Percentiles rank a stretch among this genome's conserved stretches.
Conservation (phyloP, 2,329 filamentous ascomycete species). For the Elsinoe fawcettii region DNA sequence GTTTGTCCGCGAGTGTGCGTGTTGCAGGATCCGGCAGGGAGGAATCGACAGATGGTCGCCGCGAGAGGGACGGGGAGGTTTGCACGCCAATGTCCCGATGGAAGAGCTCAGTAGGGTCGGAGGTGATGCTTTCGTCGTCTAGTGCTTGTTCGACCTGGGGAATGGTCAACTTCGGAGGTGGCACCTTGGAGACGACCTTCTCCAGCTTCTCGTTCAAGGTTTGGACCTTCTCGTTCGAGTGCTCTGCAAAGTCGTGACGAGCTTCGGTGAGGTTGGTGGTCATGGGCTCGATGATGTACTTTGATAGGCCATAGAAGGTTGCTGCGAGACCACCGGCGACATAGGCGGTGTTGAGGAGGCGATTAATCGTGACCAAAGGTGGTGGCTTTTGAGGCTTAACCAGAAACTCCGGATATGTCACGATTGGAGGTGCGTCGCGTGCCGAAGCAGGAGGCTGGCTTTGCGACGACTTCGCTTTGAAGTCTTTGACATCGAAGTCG, state of each 20-base stretch:
- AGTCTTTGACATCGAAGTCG: conserved; percentile 21
- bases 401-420: conserved; percentile 61
- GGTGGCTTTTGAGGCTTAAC: conserved; percentile 51
- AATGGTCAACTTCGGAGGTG: conserved; percentile 30
- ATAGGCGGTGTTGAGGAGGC: conserved; percentile 50
- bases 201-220: conserved; percentile 51
- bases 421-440: conserved; percentile 51
- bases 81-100: conserved; percentile 75
- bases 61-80: conserved; percentile 51
- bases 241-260: conserved; percentile 50
- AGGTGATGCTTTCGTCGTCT: conserved; percentile 43
- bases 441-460: conserved; percentile 18
- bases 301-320: conserved; percentile 61
- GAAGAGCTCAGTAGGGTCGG: conserved; percentile 68
- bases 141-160: conserved; percentile 34
- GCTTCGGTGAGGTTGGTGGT: conserved; percentile 45
- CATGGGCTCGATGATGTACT: conserved; percentile 60
- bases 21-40: conserved; percentile 24
- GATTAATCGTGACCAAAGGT: conserved; percentile 50
- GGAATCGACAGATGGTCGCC: conserved; percentile 28
- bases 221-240: conserved; percentile 44
- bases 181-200: conserved; percentile 56
- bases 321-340: conserved; percentile 48
- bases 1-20: conserved; percentile 23
- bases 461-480: conserved; percentile 15